These are phyloP conservation scores for Epichloe brachyelytri DNA, from an alignment of 2,329 filamentous ascomycete genomes.

Conservation along the genomic window DNA sequence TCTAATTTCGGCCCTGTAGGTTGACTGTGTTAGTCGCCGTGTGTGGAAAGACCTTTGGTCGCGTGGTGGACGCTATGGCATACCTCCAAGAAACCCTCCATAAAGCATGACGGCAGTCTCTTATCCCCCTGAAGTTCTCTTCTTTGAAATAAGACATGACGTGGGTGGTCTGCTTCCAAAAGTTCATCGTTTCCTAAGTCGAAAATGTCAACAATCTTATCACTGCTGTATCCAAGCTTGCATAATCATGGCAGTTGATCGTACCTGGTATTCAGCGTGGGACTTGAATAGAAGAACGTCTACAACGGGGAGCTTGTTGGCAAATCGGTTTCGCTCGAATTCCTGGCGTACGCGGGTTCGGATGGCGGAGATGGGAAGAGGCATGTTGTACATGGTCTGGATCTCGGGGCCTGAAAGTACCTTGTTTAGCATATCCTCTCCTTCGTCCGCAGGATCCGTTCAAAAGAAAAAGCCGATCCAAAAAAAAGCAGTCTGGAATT, in stretches of 20 bases:
- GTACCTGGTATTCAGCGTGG: conserved; percentile 86
- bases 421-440: conserved; percentile 6
- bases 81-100: conserved; percentile 90
- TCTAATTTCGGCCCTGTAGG: conserved; percentile 42
- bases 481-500: background rate
- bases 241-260: conserved; percentile 21
- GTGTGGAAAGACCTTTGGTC: background rate
- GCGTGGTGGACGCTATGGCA: conserved; percentile 16
- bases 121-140: conserved; percentile 63
- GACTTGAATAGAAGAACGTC: conserved; percentile 87
- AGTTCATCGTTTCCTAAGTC: conserved; percentile 88
- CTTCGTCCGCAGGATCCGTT: background rate
- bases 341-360: conserved; percentile 92
- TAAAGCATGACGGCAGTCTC: conserved; percentile 77
- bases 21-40: conserved; percentile 9
- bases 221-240: background rate
- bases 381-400: conserved; percentile 92
- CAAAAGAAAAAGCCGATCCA: background rate
- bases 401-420: conserved; percentile 68
- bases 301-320: conserved; percentile 75
- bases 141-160: conserved; percentile 93
- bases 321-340: conserved; percentile 90
- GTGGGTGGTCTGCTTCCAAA: conserved; percentile 94
- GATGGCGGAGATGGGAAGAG: conserved; percentile 73
- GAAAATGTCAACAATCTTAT: background rate